These are phyloP conservation scores for Exophiala spinifera DNA, from an alignment of 2,329 filamentous ascomycete genomes.

Conservation along the genomic window DNA sequence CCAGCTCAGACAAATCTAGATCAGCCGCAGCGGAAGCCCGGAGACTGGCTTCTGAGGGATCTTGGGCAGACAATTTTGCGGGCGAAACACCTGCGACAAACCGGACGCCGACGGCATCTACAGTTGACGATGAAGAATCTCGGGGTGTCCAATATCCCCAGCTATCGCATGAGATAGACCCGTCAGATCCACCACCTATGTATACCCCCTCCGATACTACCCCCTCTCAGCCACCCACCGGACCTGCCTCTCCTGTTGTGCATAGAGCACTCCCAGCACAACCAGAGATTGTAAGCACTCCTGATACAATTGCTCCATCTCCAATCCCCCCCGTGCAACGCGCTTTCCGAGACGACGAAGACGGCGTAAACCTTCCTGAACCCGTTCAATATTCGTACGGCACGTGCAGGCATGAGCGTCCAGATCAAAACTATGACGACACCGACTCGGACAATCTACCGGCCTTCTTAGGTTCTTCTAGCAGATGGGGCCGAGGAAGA, in stretches of 20 bases:
- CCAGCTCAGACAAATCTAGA: constrained; percentile 22
- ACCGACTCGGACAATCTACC: not conserved
- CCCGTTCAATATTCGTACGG: constrained; percentile 7
- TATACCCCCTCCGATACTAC: constrained; percentile 25
- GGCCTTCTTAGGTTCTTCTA: not conserved
- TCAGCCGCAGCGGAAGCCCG: constrained; percentile 24
- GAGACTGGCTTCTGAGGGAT: constrained; percentile 23
- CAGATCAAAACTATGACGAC: constrained; percentile 4
- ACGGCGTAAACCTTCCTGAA: constrained; percentile 14
- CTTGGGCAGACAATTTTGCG: constrained; percentile 24
- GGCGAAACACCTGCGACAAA: constrained; percentile 21
- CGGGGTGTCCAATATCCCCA: constrained; percentile 9
- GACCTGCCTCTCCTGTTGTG: constrained; percentile 13
- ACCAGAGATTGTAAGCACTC: constrained; percentile 22
- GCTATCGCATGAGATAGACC: constrained; percentile 14
- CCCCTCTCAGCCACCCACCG: constrained; percentile 7
- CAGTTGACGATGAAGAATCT: constrained; percentile 15
- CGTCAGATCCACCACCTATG: constrained; percentile 23
- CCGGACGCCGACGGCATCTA: constrained; percentile 19
- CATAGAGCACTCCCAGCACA: constrained; percentile 8
- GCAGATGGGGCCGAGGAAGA: not conserved
- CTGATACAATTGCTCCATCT: constrained; percentile 6
- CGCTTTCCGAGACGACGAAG: constrained; percentile 9
- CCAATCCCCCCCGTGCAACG: constrained; percentile 3
- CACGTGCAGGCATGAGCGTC: not conserved